These are phyloP conservation scores for Cerioporus squamosus DNA, from an alignment of 1,284 basidiomycete species.

Conservation along the genomic window DNA sequence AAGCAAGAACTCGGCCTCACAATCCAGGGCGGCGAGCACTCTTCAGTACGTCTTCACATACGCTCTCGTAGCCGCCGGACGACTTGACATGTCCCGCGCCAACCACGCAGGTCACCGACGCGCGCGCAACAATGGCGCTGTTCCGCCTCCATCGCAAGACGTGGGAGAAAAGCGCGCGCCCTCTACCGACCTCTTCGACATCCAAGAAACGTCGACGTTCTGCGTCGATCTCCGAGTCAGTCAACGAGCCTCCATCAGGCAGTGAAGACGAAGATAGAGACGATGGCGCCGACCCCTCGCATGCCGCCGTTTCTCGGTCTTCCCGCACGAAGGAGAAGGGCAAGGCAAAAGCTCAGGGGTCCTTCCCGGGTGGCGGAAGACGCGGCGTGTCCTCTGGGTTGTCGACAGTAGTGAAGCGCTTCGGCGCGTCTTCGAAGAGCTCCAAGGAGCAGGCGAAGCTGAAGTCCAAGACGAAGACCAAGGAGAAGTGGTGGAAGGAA, in stretches of 20 bases:
- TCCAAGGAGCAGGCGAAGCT: background rate
- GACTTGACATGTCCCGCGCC: background rate
- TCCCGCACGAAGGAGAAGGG: conserved; percentile 13
- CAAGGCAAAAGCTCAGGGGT: conserved; percentile 9
- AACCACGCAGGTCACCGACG: conserved; percentile 79
- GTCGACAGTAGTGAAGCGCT: conserved; percentile 57
- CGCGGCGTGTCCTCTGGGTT: conserved; percentile 77
- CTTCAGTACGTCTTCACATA: conserved; percentile 60
- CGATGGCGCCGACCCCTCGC: background rate
- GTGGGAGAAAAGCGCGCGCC: conserved; percentile 68
- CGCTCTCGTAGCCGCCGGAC: too few species aligned
- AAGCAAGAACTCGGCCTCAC: conserved; percentile 81
- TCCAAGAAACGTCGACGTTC: conserved; percentile 32
- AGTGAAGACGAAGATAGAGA: conserved; percentile 16
- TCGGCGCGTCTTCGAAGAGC: background rate
- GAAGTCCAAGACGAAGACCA: conserved; percentile 23
- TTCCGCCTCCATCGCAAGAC: conserved; percentile 86
- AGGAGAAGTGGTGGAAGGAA: conserved; percentile 54
- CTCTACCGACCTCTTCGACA: background rate
- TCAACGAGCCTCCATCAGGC: background rate
- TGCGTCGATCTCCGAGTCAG: background rate
- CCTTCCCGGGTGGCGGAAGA: conserved; percentile 57
- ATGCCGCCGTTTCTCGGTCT: background rate
- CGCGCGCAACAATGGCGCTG: conserved; percentile 94
- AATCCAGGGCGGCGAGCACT: conserved; percentile 91